Evolutionary conservation across 495 filamentous ascomycete genomes (phyloP), one percentile per base, ranked within the genome.

Genomic region (Daldinia concentrica): DNA sequence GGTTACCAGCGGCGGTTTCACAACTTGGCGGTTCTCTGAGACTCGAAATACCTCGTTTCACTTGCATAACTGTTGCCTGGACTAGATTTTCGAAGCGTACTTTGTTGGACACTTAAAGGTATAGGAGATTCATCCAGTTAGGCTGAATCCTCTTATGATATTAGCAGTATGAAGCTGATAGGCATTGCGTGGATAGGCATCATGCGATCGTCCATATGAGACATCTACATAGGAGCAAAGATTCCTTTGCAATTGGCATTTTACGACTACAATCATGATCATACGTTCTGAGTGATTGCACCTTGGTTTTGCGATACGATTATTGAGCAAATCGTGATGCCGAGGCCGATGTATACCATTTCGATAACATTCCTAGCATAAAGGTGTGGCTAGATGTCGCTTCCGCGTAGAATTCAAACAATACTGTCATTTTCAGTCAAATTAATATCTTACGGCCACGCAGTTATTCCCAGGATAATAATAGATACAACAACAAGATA

Each of bases 181-280:
- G 62, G 57, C 52, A 65, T 66, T 71, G 41, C 65, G 37, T 17
- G 45, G 52, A 41, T 24, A 65, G 71, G 62, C 15, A 51, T 19
- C 30, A 54, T 58, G 57, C 57, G 43, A 63, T 48, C 36, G 54
- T 63, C 50, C 51, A 41, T 39, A 22, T 55, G 58, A 36, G 55
- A 61, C 39, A 60, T 58, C 61, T 56, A 50, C 14, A 37, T 41
- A 43, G 45, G 52, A 62, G 34, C 48, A 17, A 64, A 51, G 19
- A 22, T 30, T 29, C 43, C 48, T 48, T 24, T 56, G n/a, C 32
- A 6, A 29, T 43, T 58, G 5, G 24, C 8, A n/a, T 66, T 48
- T 32, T 60, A 6, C 36, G 24, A 36, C 54, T 36, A 34, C 19
- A 7, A 66, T 55, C 24, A 29, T 19, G 77, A 92, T 91, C 14